phyloP scores from a whole-genome alignment of 305 asterid genomes.

The Solanum hybrid region DNA sequence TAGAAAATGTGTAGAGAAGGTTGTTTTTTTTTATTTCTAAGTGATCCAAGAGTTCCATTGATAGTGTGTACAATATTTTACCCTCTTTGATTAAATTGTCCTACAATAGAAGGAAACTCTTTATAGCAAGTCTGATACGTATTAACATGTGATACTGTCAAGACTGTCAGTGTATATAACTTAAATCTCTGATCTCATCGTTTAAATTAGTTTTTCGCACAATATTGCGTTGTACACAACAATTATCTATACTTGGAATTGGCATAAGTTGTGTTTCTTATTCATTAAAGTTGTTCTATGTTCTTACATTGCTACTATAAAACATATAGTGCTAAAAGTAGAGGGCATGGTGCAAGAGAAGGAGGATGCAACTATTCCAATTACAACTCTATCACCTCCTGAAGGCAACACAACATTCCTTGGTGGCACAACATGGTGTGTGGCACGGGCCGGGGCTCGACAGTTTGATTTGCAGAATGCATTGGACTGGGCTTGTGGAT shows the following conservation, averaged over 20 bases:
- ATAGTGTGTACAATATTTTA: background rate
- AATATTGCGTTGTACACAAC: background rate
- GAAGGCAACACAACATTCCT: slow-evolving; percentile 81
- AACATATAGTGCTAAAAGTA: slow-evolving; percentile 6
- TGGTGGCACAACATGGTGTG: slow-evolving; percentile 68
- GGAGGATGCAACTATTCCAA: slow-evolving; percentile 37
- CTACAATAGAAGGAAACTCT: background rate
- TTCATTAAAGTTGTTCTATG: background rate
- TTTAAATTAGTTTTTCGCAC: background rate
- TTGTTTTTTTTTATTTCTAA: too few species aligned
- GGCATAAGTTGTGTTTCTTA: background rate
- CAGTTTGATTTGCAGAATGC: slow-evolving; percentile 52
- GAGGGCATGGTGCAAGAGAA: slow-evolving; percentile 34
- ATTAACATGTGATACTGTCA: background rate
- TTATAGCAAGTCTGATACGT: background rate
- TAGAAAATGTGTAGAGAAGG: background rate
- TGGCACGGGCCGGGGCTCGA: slow-evolving; percentile 51
- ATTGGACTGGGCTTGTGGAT: slow-evolving; percentile 81
- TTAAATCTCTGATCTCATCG: background rate
- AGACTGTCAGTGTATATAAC: background rate
- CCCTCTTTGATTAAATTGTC: background rate
- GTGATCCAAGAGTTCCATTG: background rate
- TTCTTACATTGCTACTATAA: background rate
- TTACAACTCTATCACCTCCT: slow-evolving; percentile 38
- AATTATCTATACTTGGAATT: background rate